Percentiles rank a stretch among this genome's conserved stretches.
Conservation (phyloP, 1,284 basidiomycete genomes). For the Cystobasidium pallidum region DNA sequence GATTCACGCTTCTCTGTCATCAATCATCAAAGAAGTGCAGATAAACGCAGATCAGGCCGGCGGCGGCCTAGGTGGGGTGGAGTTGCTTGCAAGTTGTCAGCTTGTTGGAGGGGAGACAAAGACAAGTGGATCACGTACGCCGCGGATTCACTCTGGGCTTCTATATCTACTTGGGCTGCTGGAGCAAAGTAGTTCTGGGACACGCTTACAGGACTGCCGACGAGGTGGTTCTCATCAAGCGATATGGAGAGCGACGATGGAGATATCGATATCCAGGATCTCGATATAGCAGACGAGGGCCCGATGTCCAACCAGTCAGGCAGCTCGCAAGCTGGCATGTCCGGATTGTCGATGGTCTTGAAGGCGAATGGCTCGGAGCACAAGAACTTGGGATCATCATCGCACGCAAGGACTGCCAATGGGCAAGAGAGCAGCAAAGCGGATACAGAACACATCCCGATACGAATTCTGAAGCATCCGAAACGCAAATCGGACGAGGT, state of each 20-base stretch:
- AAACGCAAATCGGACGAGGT: conserved; percentile 20
- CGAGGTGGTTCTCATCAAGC: conserved; percentile 3
- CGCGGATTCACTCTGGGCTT: too few relatives aligned
- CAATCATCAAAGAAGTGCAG: background rate
- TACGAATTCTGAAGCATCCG: background rate
- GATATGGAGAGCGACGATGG: conserved; percentile 16
- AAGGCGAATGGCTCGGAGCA: background rate
- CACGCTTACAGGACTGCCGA: background rate
- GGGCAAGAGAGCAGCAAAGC: background rate
- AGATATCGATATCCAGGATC: conserved; percentile 12
- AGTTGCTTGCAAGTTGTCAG: too few relatives aligned
- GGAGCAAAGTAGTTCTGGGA: background rate
- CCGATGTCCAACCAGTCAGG: background rate
- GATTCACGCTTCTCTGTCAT: background rate
- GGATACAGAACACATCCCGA: background rate
- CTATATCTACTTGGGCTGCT: too few relatives aligned
- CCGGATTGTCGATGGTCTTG: conserved; percentile 3
- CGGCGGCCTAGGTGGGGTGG: background rate
- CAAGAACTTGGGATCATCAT: background rate
- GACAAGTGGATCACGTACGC: too few relatives aligned
- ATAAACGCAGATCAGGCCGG: background rate
- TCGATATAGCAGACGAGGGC: conserved; percentile 1
- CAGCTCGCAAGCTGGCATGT: background rate
- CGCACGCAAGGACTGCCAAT: background rate
- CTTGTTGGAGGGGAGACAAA: too few relatives aligned